Evolutionary conservation across 345 rosid species (phyloP).

Genomic region (Dimocarpus longan): DNA sequence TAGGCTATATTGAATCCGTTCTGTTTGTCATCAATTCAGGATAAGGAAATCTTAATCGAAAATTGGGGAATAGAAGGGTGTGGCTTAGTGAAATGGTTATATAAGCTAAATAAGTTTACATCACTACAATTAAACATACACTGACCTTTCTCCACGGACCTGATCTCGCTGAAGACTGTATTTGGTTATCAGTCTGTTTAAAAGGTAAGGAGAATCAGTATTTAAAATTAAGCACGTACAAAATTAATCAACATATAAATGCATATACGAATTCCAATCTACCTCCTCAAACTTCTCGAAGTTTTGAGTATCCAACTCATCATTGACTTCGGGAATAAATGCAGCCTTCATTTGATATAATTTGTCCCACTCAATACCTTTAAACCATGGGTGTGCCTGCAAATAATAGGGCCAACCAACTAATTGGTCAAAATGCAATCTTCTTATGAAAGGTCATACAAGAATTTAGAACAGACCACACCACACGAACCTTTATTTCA

Average conservation of each 20-base stretch:
- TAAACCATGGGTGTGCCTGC: constrained; percentile 91
- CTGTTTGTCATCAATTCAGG: constrained; percentile 4
- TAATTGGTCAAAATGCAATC: constrained; percentile 19
- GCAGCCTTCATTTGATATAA: constrained; percentile 93
- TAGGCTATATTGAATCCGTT: neutral
- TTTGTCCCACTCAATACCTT: constrained; percentile 82
- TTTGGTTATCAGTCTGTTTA: constrained; percentile 65
- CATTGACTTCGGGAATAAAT: constrained; percentile 93
- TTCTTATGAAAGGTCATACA: constrained; percentile 10
- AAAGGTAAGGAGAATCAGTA: constrained; percentile 17
- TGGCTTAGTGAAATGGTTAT: neutral
- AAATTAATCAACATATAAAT: constrained; percentile 2
- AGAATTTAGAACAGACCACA: constrained; percentile 47
- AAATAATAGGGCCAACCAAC: constrained; percentile 30
- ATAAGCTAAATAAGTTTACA: neutral
- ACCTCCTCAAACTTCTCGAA: constrained; percentile 99
- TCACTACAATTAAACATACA: constrained; percentile 1
- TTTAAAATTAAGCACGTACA: constrained; percentile 14
- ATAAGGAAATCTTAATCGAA: neutral
- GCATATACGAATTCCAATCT: constrained; percentile 17
- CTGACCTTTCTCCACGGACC: constrained; percentile 94
- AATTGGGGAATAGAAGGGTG: neutral
- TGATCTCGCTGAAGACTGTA: constrained; percentile 53
- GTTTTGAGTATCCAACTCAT: constrained; percentile 94
- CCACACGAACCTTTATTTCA: constrained; percentile 85